phyloP scores from a whole-genome alignment of 306 rosid species.

The Ceratonia siliqua region DNA sequence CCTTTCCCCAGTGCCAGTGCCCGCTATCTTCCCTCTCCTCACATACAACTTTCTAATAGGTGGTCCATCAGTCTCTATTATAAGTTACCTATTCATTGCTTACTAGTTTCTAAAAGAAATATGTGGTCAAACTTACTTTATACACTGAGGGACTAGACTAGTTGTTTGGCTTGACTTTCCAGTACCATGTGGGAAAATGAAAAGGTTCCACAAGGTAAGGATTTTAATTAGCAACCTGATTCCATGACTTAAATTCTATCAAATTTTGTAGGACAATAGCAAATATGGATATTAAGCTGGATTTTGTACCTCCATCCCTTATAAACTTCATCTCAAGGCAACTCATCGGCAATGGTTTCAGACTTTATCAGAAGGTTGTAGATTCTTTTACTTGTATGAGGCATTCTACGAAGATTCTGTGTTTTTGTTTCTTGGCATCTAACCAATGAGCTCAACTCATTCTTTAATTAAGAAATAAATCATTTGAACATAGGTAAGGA shows the following conservation, averaged over 20 bases:
- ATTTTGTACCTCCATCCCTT: constrained; percentile 71
- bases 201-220: background rate
- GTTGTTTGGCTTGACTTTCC: background rate
- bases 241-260: constrained; percentile 24
- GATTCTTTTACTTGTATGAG: constrained; percentile 15
- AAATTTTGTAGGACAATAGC: constrained; percentile 73
- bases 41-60: too few relatives aligned
- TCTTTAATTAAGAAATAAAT: background rate
- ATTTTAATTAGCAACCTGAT: constrained; percentile 24
- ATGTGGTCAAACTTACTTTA: background rate
- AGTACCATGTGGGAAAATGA: background rate
- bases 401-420: background rate
- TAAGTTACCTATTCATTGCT: background rate
- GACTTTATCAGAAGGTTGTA: constrained; percentile 73
- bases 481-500: background rate
- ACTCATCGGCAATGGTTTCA: constrained; percentile 79
- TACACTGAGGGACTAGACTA: background rate
- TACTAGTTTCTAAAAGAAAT: constrained; percentile 12
- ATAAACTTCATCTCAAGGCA: constrained; percentile 80
- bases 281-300: constrained; percentile 86
- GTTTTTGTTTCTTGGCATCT: constrained; percentile 14
- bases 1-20: too few relatives aligned
- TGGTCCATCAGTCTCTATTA: too few relatives aligned
- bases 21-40: too few relatives aligned
- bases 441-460: constrained; percentile 16